These are phyloP conservation scores for Ganoderma lucidum DNA, from an alignment of 1,284 basidiomycete species.

Conservation along the genomic window DNA sequence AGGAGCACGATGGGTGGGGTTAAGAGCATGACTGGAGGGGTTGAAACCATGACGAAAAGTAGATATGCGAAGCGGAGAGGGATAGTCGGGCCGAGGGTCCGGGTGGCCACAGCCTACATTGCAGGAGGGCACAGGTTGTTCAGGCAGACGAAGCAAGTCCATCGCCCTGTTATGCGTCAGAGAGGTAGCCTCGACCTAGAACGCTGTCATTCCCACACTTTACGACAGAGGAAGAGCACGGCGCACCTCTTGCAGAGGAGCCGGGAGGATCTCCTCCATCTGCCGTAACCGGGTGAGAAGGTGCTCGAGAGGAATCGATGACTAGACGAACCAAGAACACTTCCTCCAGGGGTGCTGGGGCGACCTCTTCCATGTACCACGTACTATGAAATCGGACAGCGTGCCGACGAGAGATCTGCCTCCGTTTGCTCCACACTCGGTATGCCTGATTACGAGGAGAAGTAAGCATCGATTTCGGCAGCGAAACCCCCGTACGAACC, in stretches of 20 bases:
- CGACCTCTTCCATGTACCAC: background rate
- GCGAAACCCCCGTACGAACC: background rate
- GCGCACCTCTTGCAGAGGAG: constrained; percentile 3
- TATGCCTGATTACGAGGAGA: constrained; percentile 1
- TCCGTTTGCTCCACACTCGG: background rate
- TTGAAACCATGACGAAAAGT: background rate
- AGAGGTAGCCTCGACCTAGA: too few species aligned
- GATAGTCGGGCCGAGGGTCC: background rate
- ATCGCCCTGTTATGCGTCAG: too few species aligned
- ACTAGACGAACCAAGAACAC: constrained; percentile 4
- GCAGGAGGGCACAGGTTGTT: too few species aligned
- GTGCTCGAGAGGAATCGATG: background rate
- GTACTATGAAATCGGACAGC: background rate
- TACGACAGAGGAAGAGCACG: too few species aligned
- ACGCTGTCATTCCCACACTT: too few species aligned
- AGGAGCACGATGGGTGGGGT: background rate
- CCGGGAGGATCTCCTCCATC: constrained; percentile 5
- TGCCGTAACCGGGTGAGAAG: background rate
- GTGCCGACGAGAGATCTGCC: background rate
- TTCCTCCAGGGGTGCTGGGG: background rate
- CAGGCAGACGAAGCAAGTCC: too few species aligned
- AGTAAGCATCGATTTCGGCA: background rate
- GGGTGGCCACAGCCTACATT: too few species aligned
- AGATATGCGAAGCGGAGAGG: background rate
- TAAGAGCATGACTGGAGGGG: background rate